A percentile compares a stretch with the other conserved stretches of the same genome.
These are phyloP conservation scores for Kwoniella mangroviensis DNA, from an alignment of 768 basidiomycete species.

Conservation along the genomic window DNA sequence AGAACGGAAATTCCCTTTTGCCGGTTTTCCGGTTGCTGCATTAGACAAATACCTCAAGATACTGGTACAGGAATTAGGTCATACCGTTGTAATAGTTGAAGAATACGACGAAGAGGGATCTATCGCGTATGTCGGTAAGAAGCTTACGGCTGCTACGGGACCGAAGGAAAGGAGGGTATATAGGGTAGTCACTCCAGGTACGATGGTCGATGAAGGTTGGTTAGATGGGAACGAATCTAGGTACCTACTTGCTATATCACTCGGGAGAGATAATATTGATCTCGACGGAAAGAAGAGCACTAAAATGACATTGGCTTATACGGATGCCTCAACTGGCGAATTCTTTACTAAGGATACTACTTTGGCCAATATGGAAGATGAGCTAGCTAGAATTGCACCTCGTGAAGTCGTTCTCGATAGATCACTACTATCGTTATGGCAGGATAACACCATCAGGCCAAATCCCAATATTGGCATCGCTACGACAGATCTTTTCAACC, in stretches of 20 bases:
- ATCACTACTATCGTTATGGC: conserved; percentile 19
- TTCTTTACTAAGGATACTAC: conserved; percentile 75
- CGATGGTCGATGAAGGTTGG: conserved; percentile 89
- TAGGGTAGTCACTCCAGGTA: conserved; percentile 89
- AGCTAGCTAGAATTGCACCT: conserved; percentile 78
- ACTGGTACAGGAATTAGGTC: conserved; percentile 78
- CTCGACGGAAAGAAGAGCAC: conserved; percentile 21
- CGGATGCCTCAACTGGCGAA: conserved; percentile 88
- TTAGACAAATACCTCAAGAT: conserved; percentile 85
- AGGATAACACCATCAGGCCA: not conserved
- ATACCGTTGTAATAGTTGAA: conserved; percentile 91
- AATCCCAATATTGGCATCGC: not conserved
- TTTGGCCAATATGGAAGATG: conserved; percentile 70
- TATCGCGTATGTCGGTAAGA: conserved; percentile 26
- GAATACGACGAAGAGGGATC: conserved; percentile 66
- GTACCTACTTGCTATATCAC: conserved; percentile 74
- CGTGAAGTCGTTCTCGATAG: conserved; percentile 74
- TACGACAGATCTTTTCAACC: conserved; percentile 25
- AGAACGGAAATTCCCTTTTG: conserved; percentile 67
- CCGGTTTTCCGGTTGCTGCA: conserved; percentile 85
- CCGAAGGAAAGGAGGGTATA: conserved; percentile 68
- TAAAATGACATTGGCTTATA: conserved; percentile 77
- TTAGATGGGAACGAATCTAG: conserved; percentile 85
- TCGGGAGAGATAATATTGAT: not conserved
- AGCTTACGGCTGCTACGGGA: conserved; percentile 15